phyloP scores from a whole-genome alignment of 140 eudicot species.

The Cichorium intybus region DNA sequence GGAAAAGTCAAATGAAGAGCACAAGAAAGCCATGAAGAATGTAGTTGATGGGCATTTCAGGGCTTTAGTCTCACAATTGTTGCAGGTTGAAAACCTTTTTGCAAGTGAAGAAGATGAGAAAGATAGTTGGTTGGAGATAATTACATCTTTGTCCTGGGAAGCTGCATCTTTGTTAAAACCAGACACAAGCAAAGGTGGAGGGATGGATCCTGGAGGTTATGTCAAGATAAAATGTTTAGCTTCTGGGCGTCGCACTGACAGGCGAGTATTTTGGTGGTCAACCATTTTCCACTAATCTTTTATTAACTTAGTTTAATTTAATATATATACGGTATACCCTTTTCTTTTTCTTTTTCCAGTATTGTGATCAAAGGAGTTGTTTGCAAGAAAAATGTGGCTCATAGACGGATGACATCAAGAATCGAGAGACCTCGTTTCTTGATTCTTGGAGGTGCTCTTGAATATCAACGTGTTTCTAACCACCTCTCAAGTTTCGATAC shows the following conservation, averaged over 20 bases:
- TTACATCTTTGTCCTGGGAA: constrained; percentile 92
- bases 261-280: constrained; percentile 38
- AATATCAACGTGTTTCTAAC: constrained; percentile 94
- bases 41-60: constrained; percentile 96
- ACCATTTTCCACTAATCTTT: neutral
- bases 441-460: constrained; percentile 97
- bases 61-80: constrained; percentile 87
- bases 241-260: constrained; percentile 80
- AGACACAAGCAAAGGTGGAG: constrained; percentile 93
- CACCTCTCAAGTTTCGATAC: constrained; percentile 94
- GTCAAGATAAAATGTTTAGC: constrained; percentile 97
- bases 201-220: constrained; percentile 99
- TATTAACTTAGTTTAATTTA: neutral
- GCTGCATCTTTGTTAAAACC: constrained; percentile 95
- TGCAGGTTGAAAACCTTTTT: constrained; percentile 90
- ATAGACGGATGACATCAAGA: constrained; percentile 85
- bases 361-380: constrained; percentile 88
- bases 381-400: constrained; percentile 98
- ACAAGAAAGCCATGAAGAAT: constrained; percentile 80
- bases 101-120: constrained; percentile 58
- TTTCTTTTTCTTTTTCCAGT: constrained; percentile 23
- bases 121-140: constrained; percentile 90
- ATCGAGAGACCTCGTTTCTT: constrained; percentile 78
- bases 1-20: constrained; percentile 86
- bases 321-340: neutral